Percentiles rank a stretch among this genome's conserved stretches.
Evolutionary conservation across 345 rosid species (phyloP).

Genomic region (Aegle marmelos): DNA sequence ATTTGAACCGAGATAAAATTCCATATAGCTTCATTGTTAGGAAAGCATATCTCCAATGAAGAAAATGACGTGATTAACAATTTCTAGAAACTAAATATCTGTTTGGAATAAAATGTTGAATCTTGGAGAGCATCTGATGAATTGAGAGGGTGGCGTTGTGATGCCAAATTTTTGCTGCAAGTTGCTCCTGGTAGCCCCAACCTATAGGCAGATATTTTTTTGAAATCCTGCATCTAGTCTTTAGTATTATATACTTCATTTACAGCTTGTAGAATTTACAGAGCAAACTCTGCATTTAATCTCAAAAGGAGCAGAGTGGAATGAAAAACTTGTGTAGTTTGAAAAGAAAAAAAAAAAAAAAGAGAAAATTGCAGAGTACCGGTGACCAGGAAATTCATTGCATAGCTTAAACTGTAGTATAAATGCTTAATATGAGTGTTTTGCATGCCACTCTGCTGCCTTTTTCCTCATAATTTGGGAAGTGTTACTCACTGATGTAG

Average conservation of each 20-base stretch:
- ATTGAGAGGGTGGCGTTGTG: conserved; percentile 38
- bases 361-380: not conserved
- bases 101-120: conserved; percentile 31
- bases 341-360: conserved; percentile 3
- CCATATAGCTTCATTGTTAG: conserved; percentile 6
- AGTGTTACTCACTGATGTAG: not conserved
- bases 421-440: not conserved
- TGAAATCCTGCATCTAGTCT: conserved; percentile 35
- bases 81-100: conserved; percentile 30
- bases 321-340: conserved; percentile 1
- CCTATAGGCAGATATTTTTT: conserved; percentile 23
- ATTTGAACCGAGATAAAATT: conserved; percentile 2
- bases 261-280: conserved; percentile 12
- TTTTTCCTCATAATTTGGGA: not conserved
- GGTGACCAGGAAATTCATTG: not conserved
- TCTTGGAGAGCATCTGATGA: conserved; percentile 32
- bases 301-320: not conserved
- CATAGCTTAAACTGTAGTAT: not conserved
- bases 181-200: conserved; percentile 44
- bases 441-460: not conserved
- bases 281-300: conserved; percentile 4
- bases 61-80: conserved; percentile 13
- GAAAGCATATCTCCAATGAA: conserved; percentile 13
- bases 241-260: conserved; percentile 24
- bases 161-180: conserved; percentile 45